Conservation (phyloP, 306 rosid species). For the Urtica urens region DNA sequence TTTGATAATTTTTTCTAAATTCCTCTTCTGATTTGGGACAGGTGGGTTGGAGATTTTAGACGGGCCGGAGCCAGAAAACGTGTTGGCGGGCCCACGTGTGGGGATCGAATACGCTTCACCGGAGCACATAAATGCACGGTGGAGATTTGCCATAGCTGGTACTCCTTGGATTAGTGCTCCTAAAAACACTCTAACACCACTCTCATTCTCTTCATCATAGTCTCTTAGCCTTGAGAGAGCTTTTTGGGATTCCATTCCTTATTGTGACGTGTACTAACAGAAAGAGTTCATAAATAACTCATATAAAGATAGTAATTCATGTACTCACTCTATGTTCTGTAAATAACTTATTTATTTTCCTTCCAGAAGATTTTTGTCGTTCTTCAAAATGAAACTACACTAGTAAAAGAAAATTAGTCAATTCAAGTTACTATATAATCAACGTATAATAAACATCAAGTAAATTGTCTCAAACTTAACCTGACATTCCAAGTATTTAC, state of each 20-base stretch:
- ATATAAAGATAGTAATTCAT: no score
- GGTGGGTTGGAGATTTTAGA: conserved; percentile 83
- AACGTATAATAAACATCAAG: no score
- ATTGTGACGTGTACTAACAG: no score
- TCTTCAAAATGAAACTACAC: no score
- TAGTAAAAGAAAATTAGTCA: no score
- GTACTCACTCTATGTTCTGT: no score
- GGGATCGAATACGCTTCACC: conserved; percentile 74
- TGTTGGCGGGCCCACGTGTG: conserved; percentile 79
- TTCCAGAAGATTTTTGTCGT: no score
- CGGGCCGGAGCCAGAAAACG: conserved; percentile 63
- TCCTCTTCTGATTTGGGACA: conserved; percentile 18
- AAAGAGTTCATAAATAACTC: no score
- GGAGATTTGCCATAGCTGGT: conserved; percentile 92
- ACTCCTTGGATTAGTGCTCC: conserved; percentile 96
- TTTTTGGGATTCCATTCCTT: neutral
- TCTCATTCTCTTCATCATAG: conserved; percentile 11
- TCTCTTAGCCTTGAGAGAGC: neutral
- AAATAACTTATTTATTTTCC: no score
- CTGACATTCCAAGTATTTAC: no score
- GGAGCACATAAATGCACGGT: conserved; percentile 63
- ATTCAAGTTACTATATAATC: no score
- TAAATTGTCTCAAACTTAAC: no score
- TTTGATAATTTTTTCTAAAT: conserved; percentile 9
- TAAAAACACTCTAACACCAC: conserved; percentile 53